Base-by-base conservation (phyloP, 306 rosid genomes). In the Prunus mira region DNA sequence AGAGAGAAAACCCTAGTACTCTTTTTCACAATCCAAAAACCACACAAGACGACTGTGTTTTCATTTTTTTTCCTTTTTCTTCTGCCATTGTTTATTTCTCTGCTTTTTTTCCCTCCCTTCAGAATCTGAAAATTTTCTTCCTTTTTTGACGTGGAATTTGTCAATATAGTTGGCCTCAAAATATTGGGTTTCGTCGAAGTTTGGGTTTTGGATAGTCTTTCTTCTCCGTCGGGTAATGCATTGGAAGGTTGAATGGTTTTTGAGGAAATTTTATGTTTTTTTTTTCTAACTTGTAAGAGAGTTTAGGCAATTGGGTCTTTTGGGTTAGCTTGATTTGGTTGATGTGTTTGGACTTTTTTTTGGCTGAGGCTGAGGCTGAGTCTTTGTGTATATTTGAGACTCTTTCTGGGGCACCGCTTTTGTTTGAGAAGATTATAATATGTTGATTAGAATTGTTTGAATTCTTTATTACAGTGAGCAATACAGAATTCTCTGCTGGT, bases 151-250 rank as follows among this genome's bases (percentile, higher is more conserved):
- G 46, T 22, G 67, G 71, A 75, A 46, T 57, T 65, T 10, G 78
- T 79, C 83, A 65, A 74, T 79, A 55, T 51, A 30, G 41, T 52
- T 46, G 22, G 69, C 49, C 78, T 67, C 46, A 51, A 20, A 38
- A 17, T 67, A n/a, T 61, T 65, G 72, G 75, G 86, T 56, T 76
- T 66, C 45, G 57, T 63, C 54, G 67, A 82, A 77, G 77, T 77
- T 73, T 46, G 27, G 34, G 46, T 56, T 63, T 69, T 57, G 67
- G 68, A 34, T 58, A 45, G 55, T 72, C 46, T 38, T 38, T 70
- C 46, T 7, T 38, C 50, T 30, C 45, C 11, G 0, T 30, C 8
- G 45, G 46, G 3, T 18, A 3, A 38, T 19, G 6, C 30, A 50
- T 24, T 12, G 71, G 62, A 46, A 17, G 76, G 66, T 47, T 75